Base-by-base conservation (phyloP, 2,329 filamentous ascomycete genomes). In the Aspergillus chevalieri region DNA sequence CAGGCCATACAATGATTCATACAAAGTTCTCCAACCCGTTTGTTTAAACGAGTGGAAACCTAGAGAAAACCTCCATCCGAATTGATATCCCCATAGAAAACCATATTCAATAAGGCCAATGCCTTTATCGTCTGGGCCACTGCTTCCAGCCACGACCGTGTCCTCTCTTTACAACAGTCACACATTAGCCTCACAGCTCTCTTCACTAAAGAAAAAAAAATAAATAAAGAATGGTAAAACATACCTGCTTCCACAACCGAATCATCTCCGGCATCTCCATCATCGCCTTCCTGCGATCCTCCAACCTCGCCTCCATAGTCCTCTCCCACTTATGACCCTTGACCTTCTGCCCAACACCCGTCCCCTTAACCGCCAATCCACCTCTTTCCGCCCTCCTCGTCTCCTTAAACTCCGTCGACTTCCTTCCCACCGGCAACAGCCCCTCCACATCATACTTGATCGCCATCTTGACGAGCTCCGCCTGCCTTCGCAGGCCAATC, bases 311-410 rank as follows among this genome's bases (percentile, higher is more conserved):
- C 73, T 87, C 85, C 75, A 96, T 76, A 63, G 86, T 86, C 67
- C 93, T 83, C 78, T 98, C 93, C 83, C 91, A 88, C 61, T 83
- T 79, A 73, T 96, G 92, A 70, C 93, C 93, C 85, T 97, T 98
- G 69, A 96, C 92, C 72, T 80, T 84, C 74, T 96, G 85, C 50
- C 90, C 92, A 58, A 89, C 84, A 78, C 93, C 92, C 1, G 92
- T 97, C 61, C 92, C 92, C 81, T 91, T 92, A 51, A 96, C 87
- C 54, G 85, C 79, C 69, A 95, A 68, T 45, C 91, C 92, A 22
- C 38, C 38, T 56, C 85, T 79, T 75, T 94, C 87, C 51, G 89
- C 81, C 50, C 88, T 77, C 68, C 83, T 81, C 62, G 82, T 78
- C 63, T 90, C 79, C 68, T 72, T 70, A 58, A 66, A 73, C 78